Base-by-base conservation (phyloP, 768 basidiomycete genomes). In the Tricholoma matsutake region DNA sequence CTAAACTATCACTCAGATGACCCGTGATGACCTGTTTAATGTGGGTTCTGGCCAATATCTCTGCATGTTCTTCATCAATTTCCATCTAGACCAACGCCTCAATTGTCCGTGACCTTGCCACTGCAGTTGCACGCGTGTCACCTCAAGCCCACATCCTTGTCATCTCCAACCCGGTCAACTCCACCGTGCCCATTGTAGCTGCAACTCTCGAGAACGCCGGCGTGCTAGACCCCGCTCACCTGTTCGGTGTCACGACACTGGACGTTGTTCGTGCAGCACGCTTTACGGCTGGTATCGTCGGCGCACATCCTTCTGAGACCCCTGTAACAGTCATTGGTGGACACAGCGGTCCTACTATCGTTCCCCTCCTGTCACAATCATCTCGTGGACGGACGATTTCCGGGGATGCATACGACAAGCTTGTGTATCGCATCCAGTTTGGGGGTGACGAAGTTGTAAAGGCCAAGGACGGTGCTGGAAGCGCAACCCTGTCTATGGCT, bases 151-250 rank as follows among this genome's bases (percentile, higher is more conserved):
- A 92, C 78, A 83, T 98, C 71, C 86, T 94, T 67, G 88, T 98
- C 78, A 99, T 99, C 77, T 96, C 96, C 68, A 99, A 99, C 88
- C 96, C 96, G 58, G 96, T 97, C 82, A 94, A 93, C 83, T 92
- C 91, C 56, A 98, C 97, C 63, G 97, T 98, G 61, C 96, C 97
- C 69, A 97, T 99, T 68, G 95, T 97, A 67, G 94, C 95, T 49
- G 84, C 87, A 66, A 91, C 91, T 61, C 88, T 97, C 74, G 86
- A 91, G 78, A 92, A 94, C 75, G 90, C 90, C 11, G 95, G 95
- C 63, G 92, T 92, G 61, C 98, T 91, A 79, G 86, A 99, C 81
- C 93, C 94, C 58, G 79, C 80, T 61, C 90, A 84, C 67, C 75
- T 98, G 69, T 98, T 97, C 75, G 97, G 96, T 83, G 90, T 99